These are phyloP conservation scores for Trichoderma koningiopsis DNA, from an alignment of 2,329 filamentous ascomycete species.

Conservation along the genomic window DNA sequence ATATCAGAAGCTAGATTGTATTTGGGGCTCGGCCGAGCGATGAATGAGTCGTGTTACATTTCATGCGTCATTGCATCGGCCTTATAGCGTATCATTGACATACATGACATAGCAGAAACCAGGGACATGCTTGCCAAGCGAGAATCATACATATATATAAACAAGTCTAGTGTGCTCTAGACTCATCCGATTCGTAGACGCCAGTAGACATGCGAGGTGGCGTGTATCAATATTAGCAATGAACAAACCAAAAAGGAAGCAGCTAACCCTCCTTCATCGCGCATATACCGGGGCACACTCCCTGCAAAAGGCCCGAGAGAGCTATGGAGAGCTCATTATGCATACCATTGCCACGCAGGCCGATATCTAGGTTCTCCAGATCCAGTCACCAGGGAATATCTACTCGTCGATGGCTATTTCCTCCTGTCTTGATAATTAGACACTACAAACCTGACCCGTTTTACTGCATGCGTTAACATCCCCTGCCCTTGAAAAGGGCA, in stretches of 20 bases:
- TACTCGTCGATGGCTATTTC: background rate
- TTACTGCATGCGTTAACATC: background rate
- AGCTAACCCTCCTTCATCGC: background rate
- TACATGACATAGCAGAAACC: background rate
- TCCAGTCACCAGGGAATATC: background rate
- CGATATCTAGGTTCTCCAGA: conserved; percentile 5
- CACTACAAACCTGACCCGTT: background rate
- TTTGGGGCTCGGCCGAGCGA: background rate
- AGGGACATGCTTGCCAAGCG: background rate
- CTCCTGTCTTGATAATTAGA: background rate
- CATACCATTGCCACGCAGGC: conserved; percentile 8
- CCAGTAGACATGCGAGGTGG: background rate
- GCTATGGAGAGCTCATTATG: conserved; percentile 4
- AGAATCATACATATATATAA: conserved; percentile 2
- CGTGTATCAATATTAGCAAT: background rate
- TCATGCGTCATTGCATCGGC: background rate
- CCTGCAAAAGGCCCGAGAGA: conserved; percentile 19
- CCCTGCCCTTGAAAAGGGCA: background rate
- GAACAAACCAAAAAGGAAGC: background rate
- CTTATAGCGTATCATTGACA: background rate
- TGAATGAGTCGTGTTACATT: background rate
- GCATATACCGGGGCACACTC: conserved; percentile 4
- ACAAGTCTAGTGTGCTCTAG: background rate
- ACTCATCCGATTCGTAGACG: background rate
- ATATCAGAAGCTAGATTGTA: background rate